phyloP scores from a whole-genome alignment of 768 basidiomycete genomes.

The Boletus speciosus region DNA sequence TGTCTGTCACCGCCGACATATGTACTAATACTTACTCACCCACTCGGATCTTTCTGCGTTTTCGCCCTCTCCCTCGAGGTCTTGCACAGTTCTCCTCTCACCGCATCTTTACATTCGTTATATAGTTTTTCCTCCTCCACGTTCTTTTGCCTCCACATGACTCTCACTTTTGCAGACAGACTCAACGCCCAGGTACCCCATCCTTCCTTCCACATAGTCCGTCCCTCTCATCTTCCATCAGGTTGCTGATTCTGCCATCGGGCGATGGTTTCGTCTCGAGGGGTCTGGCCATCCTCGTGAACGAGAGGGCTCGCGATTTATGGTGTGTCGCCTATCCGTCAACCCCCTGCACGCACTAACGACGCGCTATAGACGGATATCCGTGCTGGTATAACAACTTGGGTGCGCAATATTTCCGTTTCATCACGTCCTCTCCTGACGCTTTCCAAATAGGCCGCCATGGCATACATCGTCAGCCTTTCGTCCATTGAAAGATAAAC shows the following conservation, averaged over 20 bases:
- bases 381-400: constrained; percentile 77
- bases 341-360: constrained; percentile 3
- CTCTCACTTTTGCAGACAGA: constrained; percentile 38
- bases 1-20: constrained; percentile 10
- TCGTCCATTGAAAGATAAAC: not conserved
- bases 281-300: constrained; percentile 64
- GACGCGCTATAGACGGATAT: constrained; percentile 56
- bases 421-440: constrained; percentile 6
- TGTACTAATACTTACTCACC: constrained; percentile 4
- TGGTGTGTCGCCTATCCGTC: constrained; percentile 33
- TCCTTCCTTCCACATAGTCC: not conserved
- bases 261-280: constrained; percentile 71
- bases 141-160: constrained; percentile 30
- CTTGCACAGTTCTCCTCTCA: not conserved
- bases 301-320: constrained; percentile 61
- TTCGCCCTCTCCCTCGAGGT: constrained; percentile 6
- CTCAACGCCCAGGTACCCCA: constrained; percentile 39
- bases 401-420: constrained; percentile 45
- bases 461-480: constrained; percentile 74
- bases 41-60: not conserved
- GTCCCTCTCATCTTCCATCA: constrained; percentile 9
- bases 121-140: constrained; percentile 18
- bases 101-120: constrained; percentile 15
- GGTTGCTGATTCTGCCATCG: constrained; percentile 43
- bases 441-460: constrained; percentile 52